Evolutionary conservation across 352 stramenopile species (phyloP).

Genomic region (Phytopythium aichiense): DNA sequence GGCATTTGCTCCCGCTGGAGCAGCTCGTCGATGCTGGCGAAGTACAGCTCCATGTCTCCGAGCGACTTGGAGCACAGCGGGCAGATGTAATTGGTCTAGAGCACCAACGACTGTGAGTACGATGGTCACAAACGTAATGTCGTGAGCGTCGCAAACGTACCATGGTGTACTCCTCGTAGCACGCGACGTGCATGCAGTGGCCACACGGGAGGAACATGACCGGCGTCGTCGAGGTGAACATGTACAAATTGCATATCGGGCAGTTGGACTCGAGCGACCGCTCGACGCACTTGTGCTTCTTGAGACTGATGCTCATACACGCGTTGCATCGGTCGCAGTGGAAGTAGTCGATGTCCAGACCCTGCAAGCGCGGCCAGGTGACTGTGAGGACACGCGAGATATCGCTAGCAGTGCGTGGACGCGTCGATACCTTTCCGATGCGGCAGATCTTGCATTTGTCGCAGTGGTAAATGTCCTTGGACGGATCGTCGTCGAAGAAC

Average conservation of each 20-base stretch:
- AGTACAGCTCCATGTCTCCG: conserved; percentile 92
- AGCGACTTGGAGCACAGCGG: conserved; percentile 94
- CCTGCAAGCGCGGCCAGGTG: conserved; percentile 18
- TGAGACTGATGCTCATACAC: conserved; percentile 92
- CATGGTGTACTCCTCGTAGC: conserved; percentile 93
- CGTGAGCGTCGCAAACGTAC: conserved; percentile 15
- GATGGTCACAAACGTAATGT: neutral
- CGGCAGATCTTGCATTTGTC: conserved; percentile 98
- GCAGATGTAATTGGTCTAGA: conserved; percentile 92
- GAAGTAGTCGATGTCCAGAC: conserved; percentile 96
- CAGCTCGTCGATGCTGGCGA: conserved; percentile 82
- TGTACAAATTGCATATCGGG: conserved; percentile 93
- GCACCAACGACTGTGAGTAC: conserved; percentile 7
- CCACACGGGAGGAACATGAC: conserved; percentile 94
- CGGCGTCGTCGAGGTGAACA: conserved; percentile 95
- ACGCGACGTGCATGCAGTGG: conserved; percentile 96
- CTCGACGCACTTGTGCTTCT: conserved; percentile 93
- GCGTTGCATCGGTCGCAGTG: conserved; percentile 98
- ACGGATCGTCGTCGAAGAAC: conserved; percentile 92
- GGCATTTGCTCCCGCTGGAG: conserved; percentile 80
- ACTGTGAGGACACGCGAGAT: neutral
- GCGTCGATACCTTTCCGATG: conserved; percentile 67
- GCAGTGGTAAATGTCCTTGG: conserved; percentile 97
- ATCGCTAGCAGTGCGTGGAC: neutral
- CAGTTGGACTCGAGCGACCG: conserved; percentile 94